These are phyloP conservation scores for Lentinula sp. DNA, from an alignment of 768 basidiomycete genomes.

Conservation along the genomic window DNA sequence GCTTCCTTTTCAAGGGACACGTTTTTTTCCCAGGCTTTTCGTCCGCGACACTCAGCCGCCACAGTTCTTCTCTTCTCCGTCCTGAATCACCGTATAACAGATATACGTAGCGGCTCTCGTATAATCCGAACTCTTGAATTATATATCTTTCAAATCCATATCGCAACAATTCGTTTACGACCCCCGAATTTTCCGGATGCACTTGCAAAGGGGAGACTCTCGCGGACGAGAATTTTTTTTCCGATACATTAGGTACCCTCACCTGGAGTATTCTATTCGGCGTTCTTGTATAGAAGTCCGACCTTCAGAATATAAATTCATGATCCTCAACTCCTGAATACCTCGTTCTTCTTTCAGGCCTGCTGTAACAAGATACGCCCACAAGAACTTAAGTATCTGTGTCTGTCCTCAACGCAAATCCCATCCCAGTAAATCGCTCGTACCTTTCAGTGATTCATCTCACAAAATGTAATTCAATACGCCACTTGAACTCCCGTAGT, in stretches of 20 bases:
- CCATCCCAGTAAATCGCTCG: neutral
- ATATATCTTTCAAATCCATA: neutral
- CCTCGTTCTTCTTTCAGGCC: neutral
- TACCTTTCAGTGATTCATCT: neutral
- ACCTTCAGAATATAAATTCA: neutral
- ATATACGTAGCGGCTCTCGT: neutral
- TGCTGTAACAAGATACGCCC: neutral
- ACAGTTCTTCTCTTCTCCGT: neutral
- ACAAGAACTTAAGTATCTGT: too few relatives aligned
- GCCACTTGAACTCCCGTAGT: neutral
- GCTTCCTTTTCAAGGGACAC: neutral
- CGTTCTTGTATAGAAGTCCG: neutral
- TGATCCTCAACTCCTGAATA: neutral
- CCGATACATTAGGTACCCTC: neutral
- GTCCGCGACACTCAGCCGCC: neutral
- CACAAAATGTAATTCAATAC: neutral
- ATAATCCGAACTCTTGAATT: neutral
- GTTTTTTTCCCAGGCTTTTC: neutral
- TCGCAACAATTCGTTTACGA: neutral
- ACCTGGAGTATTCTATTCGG: neutral
- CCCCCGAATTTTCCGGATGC: neutral
- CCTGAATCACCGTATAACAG: neutral
- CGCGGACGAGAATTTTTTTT: neutral
- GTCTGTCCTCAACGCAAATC: neutral
- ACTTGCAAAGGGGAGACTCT: neutral